Base-by-base conservation (phyloP, 192 early-diverging fungal species). In the Coemansia sp. region DNA sequence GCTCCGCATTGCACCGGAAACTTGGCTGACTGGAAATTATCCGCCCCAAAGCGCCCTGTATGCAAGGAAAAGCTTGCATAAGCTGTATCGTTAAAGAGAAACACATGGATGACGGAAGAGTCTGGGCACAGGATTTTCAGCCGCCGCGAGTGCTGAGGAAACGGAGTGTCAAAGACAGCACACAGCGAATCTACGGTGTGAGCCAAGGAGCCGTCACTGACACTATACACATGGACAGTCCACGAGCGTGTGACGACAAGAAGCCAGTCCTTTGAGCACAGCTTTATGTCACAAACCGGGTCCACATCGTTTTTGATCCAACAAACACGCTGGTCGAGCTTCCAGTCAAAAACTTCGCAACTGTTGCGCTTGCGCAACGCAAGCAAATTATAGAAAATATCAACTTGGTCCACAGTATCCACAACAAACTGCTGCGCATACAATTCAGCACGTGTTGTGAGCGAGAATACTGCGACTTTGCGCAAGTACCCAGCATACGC, bases 401-500 rank as follows among this genome's bases (percentile, higher is more conserved):
- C 68, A 0, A 64, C 57, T 12, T 64, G 57, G 41, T 64, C 62
- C 5, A 70, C 58, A 4, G 32, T 15, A 17, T 41, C 59, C 15
- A 60, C 62, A 6, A 38, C 38, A 2, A 56, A 29, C 21, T 43
- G 51, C 5, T 52, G 25, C 12, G 21, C 35, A 29, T 60, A 70
- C 22, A 59, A 27, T 32, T 55, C 35, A 4, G 4, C 14, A 7
- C 57, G 19, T 21, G 38, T 37, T 21, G 37, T 22, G 2, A 70
- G 57, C 49, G 62, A 52, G 29, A 64, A 70, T 1, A 70, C 57
- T 1, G 49, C 27, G 17, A 62, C 57, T 4, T 52, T 49, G 51
- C 61, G 68, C n/a, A 70, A 21, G 43, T 64, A 70, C 17, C 62
- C 63, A 19, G 62, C 50, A 37, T 23, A 64, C 1, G 48, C 48